A percentile compares a stretch with the other conserved stretches of the same genome.
phyloP scores from a whole-genome alignment of 345 rosid species.

The Eucalyptus regnans region DNA sequence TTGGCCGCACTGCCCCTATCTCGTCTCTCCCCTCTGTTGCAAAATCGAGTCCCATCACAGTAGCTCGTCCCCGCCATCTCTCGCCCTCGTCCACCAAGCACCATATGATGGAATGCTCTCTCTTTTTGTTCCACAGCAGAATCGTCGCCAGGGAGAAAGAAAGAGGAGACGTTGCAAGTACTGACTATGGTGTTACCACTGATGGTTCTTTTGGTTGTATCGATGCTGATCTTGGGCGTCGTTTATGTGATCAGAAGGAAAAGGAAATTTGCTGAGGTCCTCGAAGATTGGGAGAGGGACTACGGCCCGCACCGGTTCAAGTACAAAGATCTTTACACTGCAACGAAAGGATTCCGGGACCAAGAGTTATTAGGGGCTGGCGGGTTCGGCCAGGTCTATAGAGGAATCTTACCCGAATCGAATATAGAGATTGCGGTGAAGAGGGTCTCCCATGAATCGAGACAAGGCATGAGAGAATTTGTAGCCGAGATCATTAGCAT shows the following conservation, averaged over 20 bases:
- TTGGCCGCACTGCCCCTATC: background rate
- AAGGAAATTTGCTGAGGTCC: background rate
- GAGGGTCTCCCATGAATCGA: slow-evolving; percentile 50
- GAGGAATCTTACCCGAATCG: slow-evolving; percentile 33
- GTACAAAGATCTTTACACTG: slow-evolving; percentile 49
- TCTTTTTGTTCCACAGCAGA: background rate
- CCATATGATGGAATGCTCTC: background rate
- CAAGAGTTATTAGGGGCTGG: slow-evolving; percentile 46
- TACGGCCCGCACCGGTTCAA: slow-evolving; percentile 47
- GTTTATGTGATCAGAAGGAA: background rate
- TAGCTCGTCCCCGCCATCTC: background rate
- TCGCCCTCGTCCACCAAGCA: background rate
- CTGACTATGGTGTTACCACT: slow-evolving; percentile 35
- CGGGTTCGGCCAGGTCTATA: slow-evolving; percentile 62
- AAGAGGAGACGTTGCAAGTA: slow-evolving; percentile 9
- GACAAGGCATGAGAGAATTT: slow-evolving; percentile 51
- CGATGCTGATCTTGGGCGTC: background rate
- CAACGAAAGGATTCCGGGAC: slow-evolving; percentile 59
- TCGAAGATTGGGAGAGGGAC: background rate
- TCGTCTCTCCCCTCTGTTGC: background rate
- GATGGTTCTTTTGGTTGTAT: slow-evolving; percentile 7
- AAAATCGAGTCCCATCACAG: background rate
- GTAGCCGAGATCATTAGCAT: slow-evolving; percentile 35
- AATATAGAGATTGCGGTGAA: slow-evolving; percentile 57
- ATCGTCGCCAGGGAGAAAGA: background rate